Conservation (phyloP, 768 basidiomycete genomes). For the Panaeolus cyanescens region DNA sequence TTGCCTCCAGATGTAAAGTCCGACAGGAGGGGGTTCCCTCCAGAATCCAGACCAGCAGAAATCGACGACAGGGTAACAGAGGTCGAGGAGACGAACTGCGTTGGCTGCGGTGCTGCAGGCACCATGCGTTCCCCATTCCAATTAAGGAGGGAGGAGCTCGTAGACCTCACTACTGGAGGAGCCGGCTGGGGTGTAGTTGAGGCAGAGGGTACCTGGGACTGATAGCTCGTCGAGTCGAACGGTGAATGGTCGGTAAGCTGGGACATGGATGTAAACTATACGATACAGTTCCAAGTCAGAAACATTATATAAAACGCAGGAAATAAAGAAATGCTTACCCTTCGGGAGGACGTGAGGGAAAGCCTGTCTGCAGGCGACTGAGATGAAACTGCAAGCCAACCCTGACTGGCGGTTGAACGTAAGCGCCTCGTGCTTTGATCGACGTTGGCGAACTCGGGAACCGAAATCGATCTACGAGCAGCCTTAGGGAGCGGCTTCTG, state of each 20-base stretch:
- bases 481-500: neutral
- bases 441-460: conserved; percentile 21
- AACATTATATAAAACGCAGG: neutral
- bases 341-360: conserved; percentile 9
- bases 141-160: conserved; percentile 37
- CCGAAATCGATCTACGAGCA: conserved; percentile 31
- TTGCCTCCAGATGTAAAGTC: conserved; percentile 21
- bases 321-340: conserved; percentile 6
- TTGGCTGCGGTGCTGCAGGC: conserved; percentile 19
- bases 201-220: conserved; percentile 9
- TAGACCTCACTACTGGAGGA: conserved; percentile 9
- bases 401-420: conserved; percentile 21
- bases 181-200: conserved; percentile 17
- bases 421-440: conserved; percentile 17
- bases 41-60: conserved; percentile 10
- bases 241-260: conserved; percentile 8
- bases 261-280: neutral
- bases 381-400: conserved; percentile 17
- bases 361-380: conserved; percentile 6
- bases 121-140: conserved; percentile 37
- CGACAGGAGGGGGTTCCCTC: conserved; percentile 11
- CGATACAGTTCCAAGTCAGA: too few relatives aligned
- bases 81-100: conserved; percentile 20
- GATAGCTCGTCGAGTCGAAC: conserved; percentile 11
- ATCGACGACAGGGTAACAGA: conserved; percentile 18